Percentiles rank a stretch among this genome's conserved stretches.
These are phyloP conservation scores for Phytopythium kandeliae DNA, from an alignment of 352 stramenopile species.

Conservation along the genomic window DNA sequence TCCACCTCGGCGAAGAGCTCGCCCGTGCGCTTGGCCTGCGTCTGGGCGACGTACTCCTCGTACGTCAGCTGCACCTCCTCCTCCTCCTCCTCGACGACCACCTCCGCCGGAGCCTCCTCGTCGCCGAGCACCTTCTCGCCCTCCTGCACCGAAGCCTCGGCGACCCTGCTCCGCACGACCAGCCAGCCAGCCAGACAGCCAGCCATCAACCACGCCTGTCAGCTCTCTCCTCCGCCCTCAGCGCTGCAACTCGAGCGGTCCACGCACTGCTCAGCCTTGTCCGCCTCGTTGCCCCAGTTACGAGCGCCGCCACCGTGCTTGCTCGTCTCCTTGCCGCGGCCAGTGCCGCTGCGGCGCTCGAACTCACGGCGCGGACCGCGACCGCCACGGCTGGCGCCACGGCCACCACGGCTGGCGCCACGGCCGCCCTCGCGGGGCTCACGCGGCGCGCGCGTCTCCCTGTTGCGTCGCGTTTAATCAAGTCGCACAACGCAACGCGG, in stretches of 20 bases:
- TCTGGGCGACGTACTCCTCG: conserved; percentile 81
- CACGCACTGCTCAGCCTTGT: conserved; percentile 86
- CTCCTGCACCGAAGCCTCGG: conserved; percentile 52
- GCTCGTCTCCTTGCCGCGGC: conserved; percentile 94
- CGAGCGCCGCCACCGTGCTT: conserved; percentile 92
- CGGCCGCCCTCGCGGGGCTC: conserved; percentile 39
- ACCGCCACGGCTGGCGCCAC: conserved; percentile 18
- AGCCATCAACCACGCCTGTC: too few relatives aligned
- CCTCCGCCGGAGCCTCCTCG: conserved; percentile 48
- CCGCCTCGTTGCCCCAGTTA: conserved; percentile 96
- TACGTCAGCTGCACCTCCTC: conserved; percentile 82
- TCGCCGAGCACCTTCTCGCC: conserved; percentile 49
- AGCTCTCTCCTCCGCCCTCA: too few relatives aligned
- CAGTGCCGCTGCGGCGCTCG: conserved; percentile 93
- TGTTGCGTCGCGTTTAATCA: not conserved
- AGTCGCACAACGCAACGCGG: too few relatives aligned
- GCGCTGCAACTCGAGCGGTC: too few relatives aligned
- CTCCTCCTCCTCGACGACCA: conserved; percentile 57
- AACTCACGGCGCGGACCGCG: conserved; percentile 82
- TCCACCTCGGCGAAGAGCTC: conserved; percentile 81
- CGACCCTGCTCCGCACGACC: conserved; percentile 8
- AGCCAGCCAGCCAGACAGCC: too few relatives aligned
- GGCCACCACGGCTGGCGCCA: conserved; percentile 33
- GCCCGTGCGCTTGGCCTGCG: conserved; percentile 60
- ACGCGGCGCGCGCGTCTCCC: conserved; percentile 31